phyloP scores from a whole-genome alignment of 1,284 basidiomycete species.

The Boletus sp. region DNA sequence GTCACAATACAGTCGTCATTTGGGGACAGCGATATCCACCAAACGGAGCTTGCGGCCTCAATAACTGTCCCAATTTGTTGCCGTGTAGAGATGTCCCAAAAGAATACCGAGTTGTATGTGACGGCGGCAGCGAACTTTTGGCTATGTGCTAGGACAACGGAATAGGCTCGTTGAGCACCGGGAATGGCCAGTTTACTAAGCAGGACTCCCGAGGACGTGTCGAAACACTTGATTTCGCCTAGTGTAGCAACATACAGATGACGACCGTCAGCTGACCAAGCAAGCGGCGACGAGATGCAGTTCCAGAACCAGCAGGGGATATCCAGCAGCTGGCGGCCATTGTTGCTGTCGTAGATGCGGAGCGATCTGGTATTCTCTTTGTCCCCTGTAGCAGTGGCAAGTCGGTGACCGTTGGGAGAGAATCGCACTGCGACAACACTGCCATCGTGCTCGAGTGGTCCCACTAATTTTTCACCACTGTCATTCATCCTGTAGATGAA shows the following conservation, averaged over 20 bases:
- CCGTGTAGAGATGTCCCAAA: slow-evolving; percentile 13
- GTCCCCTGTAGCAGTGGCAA: background rate
- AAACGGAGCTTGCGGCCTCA: accelerated
- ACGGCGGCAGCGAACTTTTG: slow-evolving; percentile 8
- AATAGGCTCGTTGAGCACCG: background rate
- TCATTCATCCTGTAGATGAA: background rate
- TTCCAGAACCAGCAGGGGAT: background rate
- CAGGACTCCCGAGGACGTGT: background rate
- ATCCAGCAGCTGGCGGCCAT: slow-evolving; percentile 3
- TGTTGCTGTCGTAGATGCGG: slow-evolving; percentile 1
- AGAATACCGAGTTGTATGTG: background rate
- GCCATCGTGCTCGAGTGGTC: background rate
- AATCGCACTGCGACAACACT: background rate
- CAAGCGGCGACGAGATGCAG: background rate
- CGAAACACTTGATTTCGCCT: background rate
- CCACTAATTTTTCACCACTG: background rate
- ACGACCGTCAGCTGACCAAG: slow-evolving; percentile 7
- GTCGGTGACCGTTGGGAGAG: background rate
- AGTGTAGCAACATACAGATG: background rate
- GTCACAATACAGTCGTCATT: background rate
- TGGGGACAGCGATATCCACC: background rate
- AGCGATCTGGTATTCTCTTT: background rate
- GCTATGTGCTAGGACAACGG: background rate
- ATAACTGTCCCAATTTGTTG: background rate
- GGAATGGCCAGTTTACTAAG: background rate